A percentile compares a stretch with the other conserved stretches of the same genome.
These are phyloP conservation scores for Blastosporella zonata DNA, from an alignment of 1,284 basidiomycete species.

Conservation along the genomic window DNA sequence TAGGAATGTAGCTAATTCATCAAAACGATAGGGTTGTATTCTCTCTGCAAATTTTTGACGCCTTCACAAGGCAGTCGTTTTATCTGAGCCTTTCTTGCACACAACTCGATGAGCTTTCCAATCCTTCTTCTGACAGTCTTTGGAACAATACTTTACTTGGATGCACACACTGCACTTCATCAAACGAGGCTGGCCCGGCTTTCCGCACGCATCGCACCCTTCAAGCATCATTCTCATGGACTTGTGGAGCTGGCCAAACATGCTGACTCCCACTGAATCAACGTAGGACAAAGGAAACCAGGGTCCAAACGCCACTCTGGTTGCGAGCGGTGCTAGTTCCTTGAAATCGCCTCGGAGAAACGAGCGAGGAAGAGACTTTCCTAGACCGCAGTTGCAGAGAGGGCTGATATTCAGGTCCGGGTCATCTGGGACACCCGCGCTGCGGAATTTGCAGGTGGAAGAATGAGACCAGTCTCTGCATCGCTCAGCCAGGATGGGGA, in stretches of 20 bases:
- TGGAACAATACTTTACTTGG: slow-evolving; percentile 39
- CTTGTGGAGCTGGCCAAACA: slow-evolving; percentile 10
- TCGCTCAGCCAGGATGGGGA: slow-evolving; percentile 47
- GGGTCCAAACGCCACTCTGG: slow-evolving; percentile 45
- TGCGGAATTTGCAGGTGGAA: slow-evolving; percentile 43
- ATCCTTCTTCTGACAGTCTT: slow-evolving; percentile 40
- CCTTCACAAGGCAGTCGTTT: slow-evolving; percentile 33
- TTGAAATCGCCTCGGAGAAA: slow-evolving; percentile 28
- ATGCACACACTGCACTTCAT: slow-evolving; percentile 36
- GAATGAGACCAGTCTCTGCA: slow-evolving; percentile 51
- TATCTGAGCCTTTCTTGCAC: slow-evolving; percentile 31
- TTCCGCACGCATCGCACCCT: slow-evolving; percentile 28
- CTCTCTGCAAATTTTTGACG: no score
- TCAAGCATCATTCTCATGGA: slow-evolving; percentile 12
- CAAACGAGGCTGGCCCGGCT: slow-evolving; percentile 28
- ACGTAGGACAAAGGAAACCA: slow-evolving; percentile 46
- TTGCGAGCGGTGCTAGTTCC: slow-evolving; percentile 36
- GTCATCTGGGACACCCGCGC: slow-evolving; percentile 29
- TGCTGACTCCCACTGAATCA: slow-evolving; percentile 22
- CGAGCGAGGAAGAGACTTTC: slow-evolving; percentile 32
- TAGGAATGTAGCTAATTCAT: no score
- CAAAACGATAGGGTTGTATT: no score
- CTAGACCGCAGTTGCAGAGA: slow-evolving; percentile 49
- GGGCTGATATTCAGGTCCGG: slow-evolving; percentile 25
- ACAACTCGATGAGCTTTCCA: slow-evolving; percentile 39